A percentile compares a stretch with the other conserved stretches of the same genome.
Conservation (phyloP, 176 grass and related monocot genomes). For the Carex parvula region DNA sequence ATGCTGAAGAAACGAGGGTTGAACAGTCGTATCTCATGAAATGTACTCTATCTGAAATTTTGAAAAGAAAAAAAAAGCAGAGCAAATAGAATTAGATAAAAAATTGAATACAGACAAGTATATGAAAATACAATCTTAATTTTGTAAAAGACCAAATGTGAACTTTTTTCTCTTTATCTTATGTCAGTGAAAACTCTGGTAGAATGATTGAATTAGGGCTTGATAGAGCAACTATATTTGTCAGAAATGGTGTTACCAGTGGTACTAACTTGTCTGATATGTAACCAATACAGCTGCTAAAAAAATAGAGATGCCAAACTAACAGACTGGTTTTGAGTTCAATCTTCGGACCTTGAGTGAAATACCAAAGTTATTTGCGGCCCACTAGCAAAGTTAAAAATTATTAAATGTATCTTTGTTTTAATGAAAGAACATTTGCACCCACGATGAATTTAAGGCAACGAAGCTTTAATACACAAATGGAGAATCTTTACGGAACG, state of each 20-base stretch:
- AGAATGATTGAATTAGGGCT: neutral
- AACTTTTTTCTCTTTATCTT: neutral
- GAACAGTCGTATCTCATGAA: constrained; percentile 21
- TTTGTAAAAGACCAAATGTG: neutral
- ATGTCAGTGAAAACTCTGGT: neutral
- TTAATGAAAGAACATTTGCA: no score
- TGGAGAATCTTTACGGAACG: no score
- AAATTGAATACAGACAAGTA: neutral
- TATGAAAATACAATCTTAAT: neutral
- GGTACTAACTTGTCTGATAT: constrained; percentile 5
- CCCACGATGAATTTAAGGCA: no score
- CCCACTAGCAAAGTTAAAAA: no score
- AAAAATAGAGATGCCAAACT: neutral
- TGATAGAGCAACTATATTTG: neutral
- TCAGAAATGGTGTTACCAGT: neutral
- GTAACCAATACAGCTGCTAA: neutral
- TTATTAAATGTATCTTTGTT: no score
- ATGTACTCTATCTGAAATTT: constrained; percentile 4
- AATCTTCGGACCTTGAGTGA: no score
- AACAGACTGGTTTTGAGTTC: neutral
- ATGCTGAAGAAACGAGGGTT: constrained; percentile 29
- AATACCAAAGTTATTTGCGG: no score
- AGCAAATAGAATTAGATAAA: constrained; percentile 5
- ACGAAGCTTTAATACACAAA: no score
- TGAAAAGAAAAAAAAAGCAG: neutral